Percentiles rank a stretch among this genome's conserved stretches.
These are phyloP conservation scores for Knufia fluminis DNA, from an alignment of 2,329 filamentous ascomycete species.

Conservation along the genomic window DNA sequence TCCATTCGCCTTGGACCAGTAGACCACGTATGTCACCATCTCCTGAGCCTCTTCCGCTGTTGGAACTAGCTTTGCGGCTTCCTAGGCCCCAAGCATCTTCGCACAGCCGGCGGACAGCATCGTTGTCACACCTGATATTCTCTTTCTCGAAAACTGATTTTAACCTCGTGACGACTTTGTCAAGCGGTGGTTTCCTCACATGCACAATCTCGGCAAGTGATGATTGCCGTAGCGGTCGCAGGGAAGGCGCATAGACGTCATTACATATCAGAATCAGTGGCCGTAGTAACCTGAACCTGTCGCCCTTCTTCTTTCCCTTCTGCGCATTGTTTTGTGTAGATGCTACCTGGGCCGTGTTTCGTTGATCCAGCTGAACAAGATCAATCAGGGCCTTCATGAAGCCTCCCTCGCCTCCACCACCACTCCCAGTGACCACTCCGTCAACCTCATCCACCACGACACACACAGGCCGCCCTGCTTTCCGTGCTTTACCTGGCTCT, in stretches of 20 bases:
- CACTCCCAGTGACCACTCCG: constrained; percentile 75
- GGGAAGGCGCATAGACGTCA: constrained; percentile 84
- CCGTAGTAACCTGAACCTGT: constrained; percentile 77
- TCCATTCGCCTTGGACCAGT: constrained; percentile 57
- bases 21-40: constrained; percentile 54
- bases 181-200: constrained; percentile 77
- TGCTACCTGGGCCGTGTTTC: constrained; percentile 49
- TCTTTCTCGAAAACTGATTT: constrained; percentile 82
- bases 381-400: constrained; percentile 95
- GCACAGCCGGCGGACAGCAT: constrained; percentile 68
- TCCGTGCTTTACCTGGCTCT: constrained; percentile 47
- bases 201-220: constrained; percentile 81
- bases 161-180: constrained; percentile 72
- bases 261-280: constrained; percentile 94
- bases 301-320: constrained; percentile 55
- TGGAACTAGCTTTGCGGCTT: constrained; percentile 44
- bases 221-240: constrained; percentile 78
- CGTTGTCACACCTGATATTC: constrained; percentile 76
- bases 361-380: constrained; percentile 75
- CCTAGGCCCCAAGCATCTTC: constrained; percentile 58
- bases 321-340: constrained; percentile 12
- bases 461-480: constrained; percentile 76
- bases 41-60: constrained; percentile 35
- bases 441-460: constrained; percentile 96
- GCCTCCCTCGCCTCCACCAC: constrained; percentile 72